Evolutionary conservation across 148 eudicot genomes (phyloP), one percentile per base, ranked within the genome.

Genomic region (Camellia japonica): DNA sequence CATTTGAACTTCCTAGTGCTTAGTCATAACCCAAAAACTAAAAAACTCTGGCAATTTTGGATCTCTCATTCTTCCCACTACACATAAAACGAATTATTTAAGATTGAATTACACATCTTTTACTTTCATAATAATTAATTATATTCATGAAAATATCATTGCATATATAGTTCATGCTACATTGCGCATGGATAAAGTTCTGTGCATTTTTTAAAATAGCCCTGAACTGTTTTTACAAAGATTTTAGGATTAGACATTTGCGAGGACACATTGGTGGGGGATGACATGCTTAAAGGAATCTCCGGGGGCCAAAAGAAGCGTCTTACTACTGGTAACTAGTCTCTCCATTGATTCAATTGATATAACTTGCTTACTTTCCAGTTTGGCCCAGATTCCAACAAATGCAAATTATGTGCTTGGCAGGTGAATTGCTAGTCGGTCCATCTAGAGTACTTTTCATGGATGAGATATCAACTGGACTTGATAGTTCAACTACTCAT

Each of bases 251-350:
- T 95, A 88, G 94, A 93, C 79, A 85, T 79, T 71, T 95, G 97
- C 79, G 94, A 92, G 67, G 94, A 92, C 89, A 95, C 97, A 80
- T 83, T 92, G 87, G 97, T 93, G 75, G 97, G 97, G 71, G 97
- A 92, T 86, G 99, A 93, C 83, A 93, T 93, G 98, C 90, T 90
- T 43, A 95, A 91, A 90, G 98, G 98, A 60, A 95, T 95, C 73
- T 95, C 98, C 67, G 98, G 98, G 54, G 98, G 98, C 74, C 98
- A 95, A 88, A 95, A 93, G 91, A 95, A 91, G 90, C 87, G 98
- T 80, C 93, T 95, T 9, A 91, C 98, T 30, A 91, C 98, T 4
- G 98, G 98, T 94, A 88, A 42, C 19, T 68, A 83, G 14, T 7
- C 73, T 74, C 65, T 23, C 38, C 38, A 64, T 58, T 71, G 38